Percentiles rank a stretch among this genome's conserved stretches.
Conservation (phyloP, 2,329 filamentous ascomycete species). For the Sphaerulina vaccinii region DNA sequence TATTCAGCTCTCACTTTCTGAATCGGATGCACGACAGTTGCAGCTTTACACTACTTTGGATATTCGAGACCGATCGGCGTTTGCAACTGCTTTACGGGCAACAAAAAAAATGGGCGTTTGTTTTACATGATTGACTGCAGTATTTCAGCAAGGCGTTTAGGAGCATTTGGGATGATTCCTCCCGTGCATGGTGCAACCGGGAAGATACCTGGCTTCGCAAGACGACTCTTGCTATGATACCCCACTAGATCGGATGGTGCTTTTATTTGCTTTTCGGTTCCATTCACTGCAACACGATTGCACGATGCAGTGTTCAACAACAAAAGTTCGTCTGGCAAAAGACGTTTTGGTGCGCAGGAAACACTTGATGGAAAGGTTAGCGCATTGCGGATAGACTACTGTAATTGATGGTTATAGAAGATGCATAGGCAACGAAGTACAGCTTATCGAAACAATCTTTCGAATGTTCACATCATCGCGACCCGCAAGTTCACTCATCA, state of each 20-base stretch:
- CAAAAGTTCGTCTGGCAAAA: neutral
- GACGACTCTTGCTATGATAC: slow-evolving; percentile 27
- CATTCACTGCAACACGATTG: neutral
- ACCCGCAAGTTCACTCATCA: neutral
- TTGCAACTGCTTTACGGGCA: neutral
- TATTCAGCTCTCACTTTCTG: slow-evolving; percentile 3
- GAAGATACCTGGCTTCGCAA: slow-evolving; percentile 33
- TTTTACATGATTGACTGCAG: slow-evolving; percentile 19
- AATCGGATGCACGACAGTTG: slow-evolving; percentile 10
- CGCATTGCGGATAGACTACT: too few relatives aligned
- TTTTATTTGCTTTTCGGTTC: slow-evolving; percentile 1
- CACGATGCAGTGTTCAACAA: neutral
- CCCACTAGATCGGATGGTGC: slow-evolving; percentile 19
- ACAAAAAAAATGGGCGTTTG: slow-evolving; percentile 8
- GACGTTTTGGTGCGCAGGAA: neutral
- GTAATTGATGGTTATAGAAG: neutral
- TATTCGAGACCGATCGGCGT: slow-evolving; percentile 2
- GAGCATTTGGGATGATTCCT: slow-evolving; percentile 34
- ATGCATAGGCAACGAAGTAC: neutral
- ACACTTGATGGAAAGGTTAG: neutral
- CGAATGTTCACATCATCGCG: too few relatives aligned
- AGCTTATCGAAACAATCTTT: neutral
- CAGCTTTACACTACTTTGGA: slow-evolving; percentile 11
- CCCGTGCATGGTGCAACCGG: slow-evolving; percentile 19
- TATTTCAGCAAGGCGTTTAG: slow-evolving; percentile 34